phyloP scores from a whole-genome alignment of 2,329 filamentous ascomycete genomes.

The Coniella lustricola region DNA sequence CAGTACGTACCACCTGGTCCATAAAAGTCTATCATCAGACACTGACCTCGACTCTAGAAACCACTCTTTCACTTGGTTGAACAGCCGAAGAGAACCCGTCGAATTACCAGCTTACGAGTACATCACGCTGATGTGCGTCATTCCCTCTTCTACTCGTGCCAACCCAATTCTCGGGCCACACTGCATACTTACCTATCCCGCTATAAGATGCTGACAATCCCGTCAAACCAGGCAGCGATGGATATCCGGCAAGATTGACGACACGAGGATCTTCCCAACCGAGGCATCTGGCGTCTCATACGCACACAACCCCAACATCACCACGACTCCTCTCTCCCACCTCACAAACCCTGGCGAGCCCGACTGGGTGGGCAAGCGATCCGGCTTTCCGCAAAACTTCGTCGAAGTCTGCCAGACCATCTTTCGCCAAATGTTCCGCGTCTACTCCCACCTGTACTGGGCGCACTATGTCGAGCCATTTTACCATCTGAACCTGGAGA shows the following conservation, averaged over 20 bases:
- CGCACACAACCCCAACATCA: conserved; percentile 53
- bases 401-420: conserved; percentile 86
- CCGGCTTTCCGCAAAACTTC: conserved; percentile 87
- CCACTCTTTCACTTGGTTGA: conserved; percentile 94
- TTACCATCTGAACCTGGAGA: conserved; percentile 73
- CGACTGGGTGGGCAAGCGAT: conserved; percentile 84
- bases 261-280: conserved; percentile 83
- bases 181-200: too few relatives aligned
- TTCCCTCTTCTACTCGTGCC: too few relatives aligned
- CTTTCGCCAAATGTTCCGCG: conserved; percentile 97
- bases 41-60: conserved; percentile 44
- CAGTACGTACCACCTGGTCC: conserved; percentile 53
- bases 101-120: conserved; percentile 91
- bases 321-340: conserved; percentile 53
- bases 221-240: conserved; percentile 68
- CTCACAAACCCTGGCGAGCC: conserved; percentile 54
- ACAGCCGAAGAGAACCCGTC: conserved; percentile 77
- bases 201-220: too few relatives aligned
- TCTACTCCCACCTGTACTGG: conserved; percentile 97
- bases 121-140: conserved; percentile 58
- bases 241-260: conserved; percentile 94
- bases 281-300: conserved; percentile 66
- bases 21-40: background rate
- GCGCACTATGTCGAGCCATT: conserved; percentile 83
- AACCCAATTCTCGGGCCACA: too few relatives aligned